phyloP scores from a whole-genome alignment of 108 stramenopile species.

The Cyclotella sp. region DNA sequence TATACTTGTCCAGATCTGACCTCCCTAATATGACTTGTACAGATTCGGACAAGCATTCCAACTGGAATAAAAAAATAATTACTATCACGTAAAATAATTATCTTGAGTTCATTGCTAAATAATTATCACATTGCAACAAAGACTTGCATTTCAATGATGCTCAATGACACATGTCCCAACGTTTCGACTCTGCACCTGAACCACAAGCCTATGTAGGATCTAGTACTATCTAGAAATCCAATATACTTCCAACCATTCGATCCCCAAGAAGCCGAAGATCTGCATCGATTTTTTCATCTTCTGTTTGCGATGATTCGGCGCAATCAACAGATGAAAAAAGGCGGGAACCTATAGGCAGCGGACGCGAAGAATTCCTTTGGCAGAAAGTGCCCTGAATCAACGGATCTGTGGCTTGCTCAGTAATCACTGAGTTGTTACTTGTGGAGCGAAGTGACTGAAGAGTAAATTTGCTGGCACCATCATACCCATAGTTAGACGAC shows the following conservation, averaged over 20 bases:
- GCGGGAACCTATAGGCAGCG: neutral
- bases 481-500: neutral
- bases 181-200: too few species aligned
- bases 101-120: too few species aligned
- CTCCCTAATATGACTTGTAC: too few species aligned
- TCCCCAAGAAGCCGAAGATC: conserved; percentile 77
- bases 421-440: neutral
- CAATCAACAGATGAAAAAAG: neutral
- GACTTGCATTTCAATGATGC: too few species aligned
- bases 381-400: conserved; percentile 5
- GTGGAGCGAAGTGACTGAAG: conserved; percentile 3
- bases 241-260: conserved; percentile 45
- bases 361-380: neutral
- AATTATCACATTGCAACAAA: too few species aligned
- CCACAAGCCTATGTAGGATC: too few species aligned
- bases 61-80: too few species aligned
- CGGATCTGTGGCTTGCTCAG: neutral
- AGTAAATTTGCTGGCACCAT: neutral
- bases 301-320: conserved; percentile 9
- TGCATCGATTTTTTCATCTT: conserved; percentile 67
- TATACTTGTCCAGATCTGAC: too few species aligned
- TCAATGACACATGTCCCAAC: too few species aligned
- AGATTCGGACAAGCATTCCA: too few species aligned
- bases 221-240: conserved; percentile 24
- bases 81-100: too few species aligned